Percentiles rank a stretch among this genome's conserved stretches.
Conservation (phyloP, 2,329 filamentous ascomycete genomes). For the Curvularia hawaiiensis region DNA sequence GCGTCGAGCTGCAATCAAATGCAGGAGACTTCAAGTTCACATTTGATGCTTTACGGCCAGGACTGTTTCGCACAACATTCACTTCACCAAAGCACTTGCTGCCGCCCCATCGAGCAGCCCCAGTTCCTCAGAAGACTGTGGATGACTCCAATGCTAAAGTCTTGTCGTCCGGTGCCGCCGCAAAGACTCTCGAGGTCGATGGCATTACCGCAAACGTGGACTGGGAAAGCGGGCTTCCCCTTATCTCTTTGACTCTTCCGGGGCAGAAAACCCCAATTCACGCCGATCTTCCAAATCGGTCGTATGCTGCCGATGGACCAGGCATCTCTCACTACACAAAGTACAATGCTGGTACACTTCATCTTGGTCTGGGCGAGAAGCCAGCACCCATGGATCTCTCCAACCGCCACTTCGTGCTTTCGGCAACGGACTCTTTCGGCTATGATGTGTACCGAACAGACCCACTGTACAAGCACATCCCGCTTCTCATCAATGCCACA, state of each 20-base stretch:
- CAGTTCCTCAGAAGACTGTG: slow-evolving; percentile 51
- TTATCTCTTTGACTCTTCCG: slow-evolving; percentile 59
- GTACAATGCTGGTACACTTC: slow-evolving; percentile 66
- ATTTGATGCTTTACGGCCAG: slow-evolving; percentile 66
- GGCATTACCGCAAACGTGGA: slow-evolving; percentile 61
- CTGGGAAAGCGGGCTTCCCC: slow-evolving; percentile 63
- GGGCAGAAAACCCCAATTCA: slow-evolving; percentile 61
- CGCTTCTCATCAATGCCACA: slow-evolving; percentile 71
- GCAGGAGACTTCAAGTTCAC: slow-evolving; percentile 59
- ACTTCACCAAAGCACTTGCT: slow-evolving; percentile 65
- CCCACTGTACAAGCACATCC: slow-evolving; percentile 77
- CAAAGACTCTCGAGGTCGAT: slow-evolving; percentile 54
- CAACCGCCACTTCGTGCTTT: slow-evolving; percentile 68
- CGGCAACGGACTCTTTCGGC: slow-evolving; percentile 74
- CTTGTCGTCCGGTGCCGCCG: slow-evolving; percentile 42
- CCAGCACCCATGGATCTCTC: slow-evolving; percentile 74
- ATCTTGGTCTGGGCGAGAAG: slow-evolving; percentile 75
- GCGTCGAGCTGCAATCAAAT: slow-evolving; percentile 53
- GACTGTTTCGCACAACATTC: slow-evolving; percentile 72
- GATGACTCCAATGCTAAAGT: slow-evolving; percentile 36
- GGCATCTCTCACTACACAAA: slow-evolving; percentile 69
- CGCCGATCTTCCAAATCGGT: slow-evolving; percentile 67
- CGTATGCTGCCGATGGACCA: slow-evolving; percentile 65
- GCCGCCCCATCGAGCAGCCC: slow-evolving; percentile 67
- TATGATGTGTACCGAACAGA: slow-evolving; percentile 74